These are phyloP conservation scores for Nicotiana knightiana DNA, from an alignment of 257 asterid genomes.

Conservation along the genomic window DNA sequence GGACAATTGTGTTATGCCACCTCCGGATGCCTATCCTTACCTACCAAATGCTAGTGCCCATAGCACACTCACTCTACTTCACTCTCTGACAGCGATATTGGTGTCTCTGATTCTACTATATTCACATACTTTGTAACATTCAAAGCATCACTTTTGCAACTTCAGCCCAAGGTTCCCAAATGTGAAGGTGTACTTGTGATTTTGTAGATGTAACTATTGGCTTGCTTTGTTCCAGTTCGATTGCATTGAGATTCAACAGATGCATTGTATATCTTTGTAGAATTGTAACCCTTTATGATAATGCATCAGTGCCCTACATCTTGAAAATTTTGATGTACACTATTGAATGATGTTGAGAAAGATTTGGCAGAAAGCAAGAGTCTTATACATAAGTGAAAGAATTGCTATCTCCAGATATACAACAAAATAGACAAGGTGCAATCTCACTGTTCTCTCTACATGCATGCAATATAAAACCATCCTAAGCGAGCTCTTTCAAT, in stretches of 20 bases:
- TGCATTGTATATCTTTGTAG: background rate
- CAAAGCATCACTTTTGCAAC: background rate
- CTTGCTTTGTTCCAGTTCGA: background rate
- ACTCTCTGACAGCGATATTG: background rate
- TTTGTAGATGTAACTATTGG: background rate
- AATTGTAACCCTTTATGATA: background rate
- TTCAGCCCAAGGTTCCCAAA: background rate
- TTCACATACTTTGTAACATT: slow-evolving; percentile 12
- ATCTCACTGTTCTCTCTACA: background rate
- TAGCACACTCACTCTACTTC: background rate
- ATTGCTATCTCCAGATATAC: background rate
- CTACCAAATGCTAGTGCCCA: slow-evolving; percentile 24
- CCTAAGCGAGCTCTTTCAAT: background rate
- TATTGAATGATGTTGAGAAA: background rate
- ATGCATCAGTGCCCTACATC: background rate
- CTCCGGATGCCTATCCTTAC: slow-evolving; percentile 35
- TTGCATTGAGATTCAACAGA: background rate
- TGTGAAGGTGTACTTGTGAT: slow-evolving; percentile 2
- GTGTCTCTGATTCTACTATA: slow-evolving; percentile 18
- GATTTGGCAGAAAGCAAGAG: background rate
- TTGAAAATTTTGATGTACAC: background rate
- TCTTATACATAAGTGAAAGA: background rate
- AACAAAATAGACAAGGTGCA: background rate
- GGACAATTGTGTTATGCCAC: slow-evolving; percentile 46
- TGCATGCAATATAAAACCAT: background rate